Evolutionary conservation across 768 basidiomycete genomes (phyloP).

Genomic region (Fomitopsis pulvina): DNA sequence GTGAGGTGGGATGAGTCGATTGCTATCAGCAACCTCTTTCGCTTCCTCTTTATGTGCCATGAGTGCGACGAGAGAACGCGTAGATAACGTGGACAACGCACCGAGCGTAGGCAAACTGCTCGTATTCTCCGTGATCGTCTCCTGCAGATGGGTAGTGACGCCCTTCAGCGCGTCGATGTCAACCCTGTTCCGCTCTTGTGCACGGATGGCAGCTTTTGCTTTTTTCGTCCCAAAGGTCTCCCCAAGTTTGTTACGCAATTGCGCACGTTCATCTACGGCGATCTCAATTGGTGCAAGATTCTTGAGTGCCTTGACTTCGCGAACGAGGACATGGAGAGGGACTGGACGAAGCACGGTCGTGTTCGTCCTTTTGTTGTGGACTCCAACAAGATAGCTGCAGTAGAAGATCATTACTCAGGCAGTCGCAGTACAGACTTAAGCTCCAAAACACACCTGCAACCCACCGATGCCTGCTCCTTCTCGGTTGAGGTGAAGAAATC

Average conservation of each 20-base stretch:
- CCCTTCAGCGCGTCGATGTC: slow-evolving; percentile 85
- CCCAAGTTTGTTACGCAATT: slow-evolving; percentile 74
- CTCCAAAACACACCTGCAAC: slow-evolving; percentile 54
- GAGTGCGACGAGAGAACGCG: neutral
- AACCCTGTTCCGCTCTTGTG: slow-evolving; percentile 84
- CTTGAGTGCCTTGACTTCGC: slow-evolving; percentile 82
- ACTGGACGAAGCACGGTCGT: slow-evolving; percentile 64
- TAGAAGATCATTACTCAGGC: neutral
- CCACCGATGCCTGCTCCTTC: slow-evolving; percentile 40
- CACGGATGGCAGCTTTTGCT: slow-evolving; percentile 78
- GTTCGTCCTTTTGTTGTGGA: slow-evolving; percentile 73
- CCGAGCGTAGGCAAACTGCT: slow-evolving; percentile 63
- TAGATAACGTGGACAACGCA: slow-evolving; percentile 26
- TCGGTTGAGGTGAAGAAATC: slow-evolving; percentile 73
- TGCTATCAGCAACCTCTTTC: slow-evolving; percentile 53
- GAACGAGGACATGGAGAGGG: slow-evolving; percentile 62
- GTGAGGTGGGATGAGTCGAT: slow-evolving; percentile 72
- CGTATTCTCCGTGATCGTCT: slow-evolving; percentile 71
- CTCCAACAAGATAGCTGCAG: slow-evolving; percentile 72
- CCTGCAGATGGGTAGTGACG: slow-evolving; percentile 76
- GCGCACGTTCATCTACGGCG: slow-evolving; percentile 47
- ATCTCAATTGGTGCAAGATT: slow-evolving; percentile 44
- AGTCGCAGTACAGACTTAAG: neutral
- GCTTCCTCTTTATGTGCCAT: slow-evolving; percentile 48
- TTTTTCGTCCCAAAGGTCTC: slow-evolving; percentile 95